Base-by-base conservation (phyloP, 345 rosid species). In the Salix viminalis region DNA sequence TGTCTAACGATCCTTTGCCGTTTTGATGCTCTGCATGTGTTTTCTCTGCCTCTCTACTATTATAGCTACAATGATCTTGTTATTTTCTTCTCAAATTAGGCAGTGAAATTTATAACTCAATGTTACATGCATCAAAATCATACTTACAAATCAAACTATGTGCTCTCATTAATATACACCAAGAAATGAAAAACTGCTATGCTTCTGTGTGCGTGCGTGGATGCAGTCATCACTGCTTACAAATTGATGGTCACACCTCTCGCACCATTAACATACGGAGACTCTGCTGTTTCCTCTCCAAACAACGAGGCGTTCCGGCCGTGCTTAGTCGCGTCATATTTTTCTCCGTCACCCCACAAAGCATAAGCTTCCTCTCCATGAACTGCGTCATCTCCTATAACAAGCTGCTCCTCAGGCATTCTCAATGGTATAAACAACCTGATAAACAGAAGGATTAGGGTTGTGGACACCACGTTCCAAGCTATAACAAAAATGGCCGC, bases 351-450 rank as follows among this genome's bases (percentile, higher is more conserved):
- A 19, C 98, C 98, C 97, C 98, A 94, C 4, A 94, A 94, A 10
- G 97, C 97, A 62, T 94, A 94, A 30, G 97, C 97, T 88, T 94
- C 97, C 84, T 94, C 98, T 1, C 98, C 98, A 19, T 94, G 97
- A 39, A 88, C 97, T 0, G 98, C 98, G 0, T 94, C 98, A 7
- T 94, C 98, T 64, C 98, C 98, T 18, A 90, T 91, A 41, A 77
- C 83, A 4, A 94, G 97, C 78, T 87, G 86, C 75, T 90, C 91
- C 32, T 94, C 94, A 0, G 97, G 90, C 97, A 94, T 94, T 69
- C 98, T 85, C 58, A 94, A 52, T 1, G 97, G 98, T 61, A 94
- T 87, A 48, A 88, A 82, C 50, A 92, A 62, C 83, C 79, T 87
- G 30, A 94, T 92, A 12, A 58, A 74, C 5, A 92, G 76, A 2